Conservation (phyloP, 345 rosid species). For the Triadica sebifera region DNA sequence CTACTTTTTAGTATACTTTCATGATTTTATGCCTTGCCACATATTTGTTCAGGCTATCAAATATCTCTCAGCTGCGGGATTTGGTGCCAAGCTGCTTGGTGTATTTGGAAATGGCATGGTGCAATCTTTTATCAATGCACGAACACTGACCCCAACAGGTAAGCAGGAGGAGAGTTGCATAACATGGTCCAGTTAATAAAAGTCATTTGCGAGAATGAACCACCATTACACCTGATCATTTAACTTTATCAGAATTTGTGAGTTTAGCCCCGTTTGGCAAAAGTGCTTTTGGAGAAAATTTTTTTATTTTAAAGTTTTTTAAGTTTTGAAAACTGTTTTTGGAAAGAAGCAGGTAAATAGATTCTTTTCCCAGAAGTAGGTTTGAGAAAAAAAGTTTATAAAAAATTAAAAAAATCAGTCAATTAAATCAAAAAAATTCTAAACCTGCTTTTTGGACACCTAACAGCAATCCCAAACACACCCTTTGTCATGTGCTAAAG, state of each 20-base stretch:
- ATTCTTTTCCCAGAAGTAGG: too few relatives aligned
- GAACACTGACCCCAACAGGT: conserved; percentile 79
- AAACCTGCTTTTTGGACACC: too few relatives aligned
- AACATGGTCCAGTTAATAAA: neutral
- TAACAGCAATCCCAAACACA: too few relatives aligned
- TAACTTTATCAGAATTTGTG: neutral
- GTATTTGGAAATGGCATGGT: conserved; percentile 95
- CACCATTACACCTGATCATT: neutral
- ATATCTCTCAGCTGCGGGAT: conserved; percentile 92
- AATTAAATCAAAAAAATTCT: too few relatives aligned
- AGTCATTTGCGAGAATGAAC: neutral
- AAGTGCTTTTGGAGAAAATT: too few relatives aligned
- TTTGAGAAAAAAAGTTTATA: too few relatives aligned
- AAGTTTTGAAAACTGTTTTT: too few relatives aligned
- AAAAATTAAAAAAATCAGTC: too few relatives aligned
- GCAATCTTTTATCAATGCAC: conserved; percentile 84
- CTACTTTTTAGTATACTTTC: neutral
- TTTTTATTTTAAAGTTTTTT: too few relatives aligned
- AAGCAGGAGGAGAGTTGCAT: conserved; percentile 7
- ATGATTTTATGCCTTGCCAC: conserved; percentile 6
- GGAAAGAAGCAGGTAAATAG: too few relatives aligned
- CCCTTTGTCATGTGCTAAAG: neutral
- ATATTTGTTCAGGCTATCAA: conserved; percentile 69
- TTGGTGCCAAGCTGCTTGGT: conserved; percentile 93
- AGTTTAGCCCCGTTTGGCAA: too few relatives aligned